These are phyloP conservation scores for Aspergillus unguis DNA, from an alignment of 2,329 filamentous ascomycete species.

Conservation along the genomic window DNA sequence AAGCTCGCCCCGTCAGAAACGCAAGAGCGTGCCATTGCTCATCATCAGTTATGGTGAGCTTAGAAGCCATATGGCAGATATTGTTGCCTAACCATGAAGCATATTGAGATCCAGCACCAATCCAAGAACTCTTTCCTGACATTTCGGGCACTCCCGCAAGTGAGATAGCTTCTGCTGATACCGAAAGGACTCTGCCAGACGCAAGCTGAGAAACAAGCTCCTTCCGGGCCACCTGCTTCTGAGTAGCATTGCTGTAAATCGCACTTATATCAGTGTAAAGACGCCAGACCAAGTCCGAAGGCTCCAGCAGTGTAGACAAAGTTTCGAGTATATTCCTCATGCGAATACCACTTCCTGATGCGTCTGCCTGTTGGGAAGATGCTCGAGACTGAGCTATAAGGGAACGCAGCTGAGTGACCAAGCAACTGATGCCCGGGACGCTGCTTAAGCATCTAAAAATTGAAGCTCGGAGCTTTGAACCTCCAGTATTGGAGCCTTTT, in stretches of 20 bases:
- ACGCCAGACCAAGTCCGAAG: slow-evolving; percentile 39
- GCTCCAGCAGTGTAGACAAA: slow-evolving; percentile 42
- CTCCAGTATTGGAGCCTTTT: slow-evolving; percentile 13
- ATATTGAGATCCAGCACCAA: slow-evolving; percentile 63
- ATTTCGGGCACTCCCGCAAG: slow-evolving; percentile 32
- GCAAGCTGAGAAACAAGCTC: slow-evolving; percentile 59
- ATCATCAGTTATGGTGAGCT: slow-evolving; percentile 39
- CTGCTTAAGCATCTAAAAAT: slow-evolving; percentile 67
- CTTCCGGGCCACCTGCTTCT: slow-evolving; percentile 59
- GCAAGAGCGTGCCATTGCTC: slow-evolving; percentile 35
- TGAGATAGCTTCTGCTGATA: slow-evolving; percentile 53
- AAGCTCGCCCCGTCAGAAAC: slow-evolving; percentile 54
- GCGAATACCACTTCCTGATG: slow-evolving; percentile 32
- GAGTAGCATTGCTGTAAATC: slow-evolving; percentile 40
- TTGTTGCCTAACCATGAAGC: slow-evolving; percentile 68
- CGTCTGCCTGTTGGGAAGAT: slow-evolving; percentile 28
- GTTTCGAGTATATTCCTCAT: slow-evolving; percentile 37
- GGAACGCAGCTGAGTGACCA: slow-evolving; percentile 65
- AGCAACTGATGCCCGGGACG: slow-evolving; percentile 72
- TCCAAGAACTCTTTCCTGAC: slow-evolving; percentile 50
- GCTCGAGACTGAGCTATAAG: slow-evolving; percentile 44
- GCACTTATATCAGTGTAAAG: slow-evolving; percentile 47
- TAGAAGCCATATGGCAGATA: slow-evolving; percentile 47
- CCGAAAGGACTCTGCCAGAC: slow-evolving; percentile 58
- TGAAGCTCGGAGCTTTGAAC: slow-evolving; percentile 36